These are phyloP conservation scores for Hordeum vulgare DNA, from an alignment of 176 grass and related monocot genomes.

Conservation along the genomic window MorexV3_pseudomolecules_assembly NC_058522.1:63210177-63210676, in stretches of 20 bases:
- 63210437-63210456: neutral
- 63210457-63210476: neutral
- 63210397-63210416: neutral
- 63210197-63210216: too few species aligned
- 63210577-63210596: neutral
- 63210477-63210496: neutral
- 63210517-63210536: too few species aligned
- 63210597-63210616: neutral
- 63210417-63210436: neutral
- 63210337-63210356: conserved; percentile 1
- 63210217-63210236: too few species aligned
- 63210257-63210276: too few species aligned
- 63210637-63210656: neutral
- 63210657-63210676: too few species aligned
- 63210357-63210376: neutral
- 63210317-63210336: neutral
- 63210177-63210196: too few species aligned
- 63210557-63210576: neutral
- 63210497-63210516: too few species aligned
- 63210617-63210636: neutral
- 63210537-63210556: neutral
- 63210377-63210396: neutral
- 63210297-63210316: neutral
- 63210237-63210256: too few species aligned
- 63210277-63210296: too few species aligned